A percentile compares a stretch with the other conserved stretches of the same genome.
These are phyloP conservation scores for Fusarium mangiferae DNA, from an alignment of 2,329 filamentous ascomycete genomes.

Conservation along the genomic window DNA sequence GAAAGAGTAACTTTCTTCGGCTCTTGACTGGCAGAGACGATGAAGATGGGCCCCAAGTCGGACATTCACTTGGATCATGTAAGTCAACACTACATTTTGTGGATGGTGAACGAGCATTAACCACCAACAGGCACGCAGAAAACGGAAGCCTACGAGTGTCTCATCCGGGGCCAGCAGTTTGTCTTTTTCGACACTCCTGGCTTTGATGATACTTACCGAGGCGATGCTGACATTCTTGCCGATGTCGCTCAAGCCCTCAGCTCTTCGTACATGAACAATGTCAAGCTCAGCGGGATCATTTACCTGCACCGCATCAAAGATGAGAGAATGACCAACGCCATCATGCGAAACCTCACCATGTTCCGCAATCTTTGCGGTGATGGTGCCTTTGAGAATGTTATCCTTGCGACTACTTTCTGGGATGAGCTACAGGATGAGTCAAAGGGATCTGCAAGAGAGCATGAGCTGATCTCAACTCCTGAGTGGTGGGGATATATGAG, in stretches of 20 bases:
- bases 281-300: slow-evolving; percentile 7
- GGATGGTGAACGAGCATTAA: background rate
- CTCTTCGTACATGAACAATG: background rate
- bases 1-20: background rate
- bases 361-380: background rate
- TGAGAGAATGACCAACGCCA: background rate
- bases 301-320: slow-evolving; percentile 11
- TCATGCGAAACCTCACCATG: background rate
- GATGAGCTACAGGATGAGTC: background rate
- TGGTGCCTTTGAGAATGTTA: background rate
- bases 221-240: slow-evolving; percentile 3
- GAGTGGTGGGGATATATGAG: slow-evolving; percentile 9
- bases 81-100: accelerated
- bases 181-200: slow-evolving; percentile 20
- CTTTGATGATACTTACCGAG: slow-evolving; percentile 23
- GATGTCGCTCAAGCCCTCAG: slow-evolving; percentile 6
- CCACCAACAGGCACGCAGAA: background rate
- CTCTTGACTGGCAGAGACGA: background rate
- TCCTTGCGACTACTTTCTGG: slow-evolving; percentile 8
- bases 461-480: background rate
- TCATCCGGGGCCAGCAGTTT: background rate
- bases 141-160: background rate
- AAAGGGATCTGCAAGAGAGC: background rate
- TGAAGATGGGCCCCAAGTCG: background rate
- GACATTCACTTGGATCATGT: background rate